A percentile compares a stretch with the other conserved stretches of the same genome.
phyloP scores from a whole-genome alignment of 202 grass and related monocot genomes.

The Setaria italica region DNA sequence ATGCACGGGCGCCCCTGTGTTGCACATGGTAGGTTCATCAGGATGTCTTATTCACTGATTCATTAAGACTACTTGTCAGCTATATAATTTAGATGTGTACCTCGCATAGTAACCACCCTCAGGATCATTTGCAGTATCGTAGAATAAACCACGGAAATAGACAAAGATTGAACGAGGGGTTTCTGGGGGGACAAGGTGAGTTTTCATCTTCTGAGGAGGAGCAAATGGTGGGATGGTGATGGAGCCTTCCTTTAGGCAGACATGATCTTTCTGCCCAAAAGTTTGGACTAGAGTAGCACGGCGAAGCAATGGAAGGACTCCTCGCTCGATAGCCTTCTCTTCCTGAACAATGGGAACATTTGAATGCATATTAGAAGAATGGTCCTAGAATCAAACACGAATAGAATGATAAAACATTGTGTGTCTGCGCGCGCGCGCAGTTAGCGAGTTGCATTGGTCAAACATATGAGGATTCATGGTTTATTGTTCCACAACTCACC shows the following conservation, averaged over 20 bases:
- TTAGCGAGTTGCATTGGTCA: slow-evolving; percentile 9
- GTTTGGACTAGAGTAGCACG: slow-evolving; percentile 88
- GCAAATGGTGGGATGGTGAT: slow-evolving; percentile 93
- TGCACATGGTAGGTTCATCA: slow-evolving; percentile 37
- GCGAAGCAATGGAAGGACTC: slow-evolving; percentile 83
- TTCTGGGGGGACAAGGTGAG: slow-evolving; percentile 75
- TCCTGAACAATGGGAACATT: slow-evolving; percentile 56
- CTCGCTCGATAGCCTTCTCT: slow-evolving; percentile 79
- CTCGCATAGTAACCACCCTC: slow-evolving; percentile 95
- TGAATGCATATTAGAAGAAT: slow-evolving; percentile 21
- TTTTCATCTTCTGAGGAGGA: slow-evolving; percentile 90
- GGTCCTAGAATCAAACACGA: background rate
- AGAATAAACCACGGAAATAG: slow-evolving; percentile 93
- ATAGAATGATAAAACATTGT: background rate
- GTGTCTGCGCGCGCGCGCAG: too few species aligned
- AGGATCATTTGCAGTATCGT: slow-evolving; percentile 82
- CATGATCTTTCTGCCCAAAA: slow-evolving; percentile 91
- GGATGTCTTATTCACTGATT: slow-evolving; percentile 8
- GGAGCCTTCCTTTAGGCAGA: slow-evolving; percentile 91
- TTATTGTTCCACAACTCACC: slow-evolving; percentile 32
- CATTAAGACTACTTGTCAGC: slow-evolving; percentile 20
- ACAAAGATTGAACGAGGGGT: slow-evolving; percentile 93
- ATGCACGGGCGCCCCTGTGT: slow-evolving; percentile 80
- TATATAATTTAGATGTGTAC: slow-evolving; percentile 40
- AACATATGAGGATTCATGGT: background rate